These are phyloP conservation scores for Sphagnum fallax DNA, from an alignment of 228 moss, liverwort and hornwort species.

Conservation along the genomic window DNA sequence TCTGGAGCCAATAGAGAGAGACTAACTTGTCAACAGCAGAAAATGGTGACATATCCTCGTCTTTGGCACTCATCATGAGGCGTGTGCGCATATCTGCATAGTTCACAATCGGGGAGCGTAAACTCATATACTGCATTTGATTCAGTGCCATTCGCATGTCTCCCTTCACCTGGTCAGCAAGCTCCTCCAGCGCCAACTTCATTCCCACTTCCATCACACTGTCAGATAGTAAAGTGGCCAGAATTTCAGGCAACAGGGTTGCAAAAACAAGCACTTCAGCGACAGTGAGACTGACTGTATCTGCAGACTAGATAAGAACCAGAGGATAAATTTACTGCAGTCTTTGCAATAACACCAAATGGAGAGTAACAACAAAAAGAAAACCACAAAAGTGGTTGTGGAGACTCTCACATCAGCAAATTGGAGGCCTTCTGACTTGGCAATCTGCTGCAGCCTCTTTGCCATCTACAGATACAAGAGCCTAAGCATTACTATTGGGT, in stretches of 20 bases:
- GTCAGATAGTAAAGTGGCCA: neutral
- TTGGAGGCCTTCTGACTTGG: slow-evolving; percentile 77
- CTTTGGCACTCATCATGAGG: slow-evolving; percentile 87
- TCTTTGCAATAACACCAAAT: too few relatives aligned
- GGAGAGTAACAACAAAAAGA: too few relatives aligned
- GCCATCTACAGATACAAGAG: slow-evolving; percentile 61
- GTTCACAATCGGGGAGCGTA: slow-evolving; percentile 64
- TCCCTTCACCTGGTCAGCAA: slow-evolving; percentile 88
- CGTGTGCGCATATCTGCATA: slow-evolving; percentile 79
- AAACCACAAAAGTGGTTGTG: too few relatives aligned
- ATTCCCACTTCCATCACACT: neutral
- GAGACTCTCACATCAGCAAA: slow-evolving; percentile 62
- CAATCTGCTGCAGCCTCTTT: slow-evolving; percentile 78
- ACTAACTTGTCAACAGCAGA: slow-evolving; percentile 91
- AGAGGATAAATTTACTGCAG: too few relatives aligned
- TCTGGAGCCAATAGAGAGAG: neutral
- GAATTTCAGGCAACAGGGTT: too few relatives aligned
- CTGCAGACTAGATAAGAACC: too few relatives aligned
- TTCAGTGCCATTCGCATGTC: slow-evolving; percentile 99
- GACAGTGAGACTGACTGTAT: too few relatives aligned
- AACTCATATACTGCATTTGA: slow-evolving; percentile 94
- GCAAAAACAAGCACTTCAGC: too few relatives aligned
- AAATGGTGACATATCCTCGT: slow-evolving; percentile 81
- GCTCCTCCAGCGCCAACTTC: slow-evolving; percentile 91
- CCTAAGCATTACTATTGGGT: neutral